phyloP scores from a whole-genome alignment of 73 alveolate species.

The Tetrahymena thermophila region DNA sequence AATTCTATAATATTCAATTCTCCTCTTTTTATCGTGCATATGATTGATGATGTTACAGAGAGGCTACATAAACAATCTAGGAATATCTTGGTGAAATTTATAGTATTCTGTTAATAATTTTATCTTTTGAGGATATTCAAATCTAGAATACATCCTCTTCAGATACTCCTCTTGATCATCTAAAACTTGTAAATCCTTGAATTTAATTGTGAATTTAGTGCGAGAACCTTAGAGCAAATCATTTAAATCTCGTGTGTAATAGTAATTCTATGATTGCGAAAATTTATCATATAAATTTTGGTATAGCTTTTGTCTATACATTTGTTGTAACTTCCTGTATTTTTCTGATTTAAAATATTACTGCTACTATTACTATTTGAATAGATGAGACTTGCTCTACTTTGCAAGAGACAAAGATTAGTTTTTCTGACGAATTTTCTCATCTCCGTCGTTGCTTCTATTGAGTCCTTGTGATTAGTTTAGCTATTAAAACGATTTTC shows the following conservation, averaged over 20 bases:
- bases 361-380: background rate
- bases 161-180: constrained; percentile 11
- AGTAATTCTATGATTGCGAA: background rate
- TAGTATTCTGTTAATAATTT: constrained; percentile 15
- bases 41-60: background rate
- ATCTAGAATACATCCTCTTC: background rate
- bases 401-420: background rate
- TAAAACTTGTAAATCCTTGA: background rate
- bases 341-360: background rate
- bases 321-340: background rate
- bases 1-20: constrained; percentile 34
- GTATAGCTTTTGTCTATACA: background rate
- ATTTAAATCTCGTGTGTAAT: background rate
- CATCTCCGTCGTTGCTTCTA: background rate
- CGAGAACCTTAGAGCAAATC: background rate
- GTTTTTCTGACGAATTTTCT: background rate
- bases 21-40: constrained; percentile 22
- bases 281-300: background rate
- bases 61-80: constrained; percentile 9
- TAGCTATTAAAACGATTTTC: background rate
- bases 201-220: background rate
- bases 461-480: background rate
- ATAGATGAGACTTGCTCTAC: background rate
- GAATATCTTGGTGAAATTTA: constrained; percentile 28
- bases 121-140: constrained; percentile 12